Evolutionary conservation across 2,329 filamentous ascomycete species (phyloP), one percentile per base, ranked within the genome.

Genomic region (Aureobasidium vineae): DNA sequence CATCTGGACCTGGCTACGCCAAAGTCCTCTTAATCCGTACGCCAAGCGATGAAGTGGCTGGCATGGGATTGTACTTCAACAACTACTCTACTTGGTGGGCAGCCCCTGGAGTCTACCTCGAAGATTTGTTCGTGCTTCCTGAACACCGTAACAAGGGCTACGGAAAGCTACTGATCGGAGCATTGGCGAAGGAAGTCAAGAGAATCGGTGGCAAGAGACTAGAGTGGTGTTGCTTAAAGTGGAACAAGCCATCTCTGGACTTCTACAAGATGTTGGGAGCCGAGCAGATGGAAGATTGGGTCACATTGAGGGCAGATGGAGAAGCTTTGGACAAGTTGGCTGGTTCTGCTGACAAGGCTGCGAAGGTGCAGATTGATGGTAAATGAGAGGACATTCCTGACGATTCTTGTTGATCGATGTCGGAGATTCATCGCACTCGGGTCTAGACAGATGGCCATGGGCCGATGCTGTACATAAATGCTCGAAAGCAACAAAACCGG

Each of bases 41-140:
- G 3, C 74, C 66, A 74, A 74, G 76, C 36, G 75, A 72, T 50
- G 73, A 76, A 38, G 74, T 85, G 77, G 90, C 86, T 0, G 92
- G 90, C 56, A 91, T 97, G 85, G 92, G 92, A 1, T 79, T 97
- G 47, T 97, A 92, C 80, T 98, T 96, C 77, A 92, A 94, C 83
- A 98, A 94, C 79, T 98, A 97, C 79, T 92, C 88, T 74, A 97
- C 94, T 0, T 98, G 95, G 95, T 86, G 90, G 10, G 86, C 90
- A n/a, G 86, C 85, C 53, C 87, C 93, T 0, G 94, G 94, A 2
- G 90, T 99, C 74, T 97, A 96, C 77, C 87, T 98, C 43, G 94
- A 98, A 77, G 94, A 98, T 75, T 81, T 98, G n/a, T 97, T 89
- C 73, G 91, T 99, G 47, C 83, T 87, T 71, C 84, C 87, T 0